Evolutionary conservation across 768 basidiomycete species (phyloP).

Genomic region (Naganishia vishniacii): DNA sequence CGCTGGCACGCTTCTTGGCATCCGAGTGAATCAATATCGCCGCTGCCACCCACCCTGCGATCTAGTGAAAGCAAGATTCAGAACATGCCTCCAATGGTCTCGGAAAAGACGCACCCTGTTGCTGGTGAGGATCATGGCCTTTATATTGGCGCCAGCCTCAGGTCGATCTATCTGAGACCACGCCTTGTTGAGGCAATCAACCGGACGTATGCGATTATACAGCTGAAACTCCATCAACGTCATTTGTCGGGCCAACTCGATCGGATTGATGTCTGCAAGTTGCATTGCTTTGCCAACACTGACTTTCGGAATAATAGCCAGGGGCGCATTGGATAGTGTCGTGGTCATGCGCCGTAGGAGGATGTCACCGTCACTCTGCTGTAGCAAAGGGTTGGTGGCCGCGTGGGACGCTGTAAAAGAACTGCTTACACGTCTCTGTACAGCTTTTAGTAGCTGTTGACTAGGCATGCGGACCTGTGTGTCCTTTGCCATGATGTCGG

Average conservation of each 20-base stretch:
- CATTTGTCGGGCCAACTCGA: constrained; percentile 86
- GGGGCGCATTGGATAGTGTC: constrained; percentile 26
- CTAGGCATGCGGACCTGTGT: constrained; percentile 57
- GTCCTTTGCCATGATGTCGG: constrained; percentile 53
- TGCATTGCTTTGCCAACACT: constrained; percentile 53
- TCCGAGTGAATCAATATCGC: constrained; percentile 85
- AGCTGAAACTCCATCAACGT: constrained; percentile 82
- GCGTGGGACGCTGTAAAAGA: background rate
- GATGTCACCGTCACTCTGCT: constrained; percentile 24
- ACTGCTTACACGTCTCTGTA: constrained; percentile 70
- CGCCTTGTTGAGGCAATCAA: constrained; percentile 76
- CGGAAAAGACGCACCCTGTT: constrained; percentile 20
- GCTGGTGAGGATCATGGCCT: constrained; percentile 29
- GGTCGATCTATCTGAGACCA: constrained; percentile 43
- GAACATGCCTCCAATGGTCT: background rate
- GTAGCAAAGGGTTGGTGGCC: background rate
- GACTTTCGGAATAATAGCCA: constrained; percentile 38
- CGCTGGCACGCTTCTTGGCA: constrained; percentile 67
- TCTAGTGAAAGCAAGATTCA: constrained; percentile 8
- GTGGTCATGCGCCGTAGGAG: constrained; percentile 15
- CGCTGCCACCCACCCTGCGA: constrained; percentile 72
- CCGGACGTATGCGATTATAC: constrained; percentile 79
- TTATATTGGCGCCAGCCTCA: constrained; percentile 26
- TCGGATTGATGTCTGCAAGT: constrained; percentile 74
- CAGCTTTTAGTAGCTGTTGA: constrained; percentile 63